A percentile compares a stretch with the other conserved stretches of the same genome.
phyloP scores from a whole-genome alignment of 2,329 filamentous ascomycete genomes.

The Neofusicoccum kwambonambiense region DNA sequence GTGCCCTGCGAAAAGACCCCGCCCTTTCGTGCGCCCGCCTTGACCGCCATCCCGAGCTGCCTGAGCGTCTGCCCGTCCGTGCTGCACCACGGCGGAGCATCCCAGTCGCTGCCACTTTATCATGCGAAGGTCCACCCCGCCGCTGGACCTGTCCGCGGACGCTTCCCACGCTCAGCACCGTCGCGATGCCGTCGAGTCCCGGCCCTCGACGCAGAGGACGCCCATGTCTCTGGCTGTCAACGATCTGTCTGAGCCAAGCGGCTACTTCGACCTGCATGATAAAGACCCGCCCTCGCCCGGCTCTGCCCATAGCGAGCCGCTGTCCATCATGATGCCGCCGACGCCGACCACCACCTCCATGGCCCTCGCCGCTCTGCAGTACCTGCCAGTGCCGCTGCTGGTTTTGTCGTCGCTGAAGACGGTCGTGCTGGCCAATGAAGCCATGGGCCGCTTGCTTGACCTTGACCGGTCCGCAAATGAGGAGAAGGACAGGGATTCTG shows the following conservation, averaged over 20 bases:
- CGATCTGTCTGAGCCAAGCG: constrained; percentile 21
- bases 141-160: neutral
- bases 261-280: constrained; percentile 31
- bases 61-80: constrained; percentile 15
- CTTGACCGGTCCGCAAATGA: constrained; percentile 46
- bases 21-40: constrained; percentile 6
- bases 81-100: constrained; percentile 11
- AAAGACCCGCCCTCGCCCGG: constrained; percentile 21
- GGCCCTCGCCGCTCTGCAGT: constrained; percentile 60
- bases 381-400: constrained; percentile 69
- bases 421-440: constrained; percentile 71
- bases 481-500: constrained; percentile 39
- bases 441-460: constrained; percentile 68
- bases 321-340: constrained; percentile 31
- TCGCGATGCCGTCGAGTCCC: constrained; percentile 17
- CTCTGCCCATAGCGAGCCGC: constrained; percentile 33
- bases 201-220: neutral
- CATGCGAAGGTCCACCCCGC: constrained; percentile 15
- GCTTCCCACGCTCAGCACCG: neutral
- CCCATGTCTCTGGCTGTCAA: constrained; percentile 24
- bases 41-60: neutral
- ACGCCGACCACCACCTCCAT: constrained; percentile 30
- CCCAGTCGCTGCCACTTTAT: constrained; percentile 1
- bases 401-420: constrained; percentile 69
- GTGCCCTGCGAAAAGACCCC: neutral